phyloP scores from a whole-genome alignment of 1,284 basidiomycete genomes.

The Tilletia caries region DNA sequence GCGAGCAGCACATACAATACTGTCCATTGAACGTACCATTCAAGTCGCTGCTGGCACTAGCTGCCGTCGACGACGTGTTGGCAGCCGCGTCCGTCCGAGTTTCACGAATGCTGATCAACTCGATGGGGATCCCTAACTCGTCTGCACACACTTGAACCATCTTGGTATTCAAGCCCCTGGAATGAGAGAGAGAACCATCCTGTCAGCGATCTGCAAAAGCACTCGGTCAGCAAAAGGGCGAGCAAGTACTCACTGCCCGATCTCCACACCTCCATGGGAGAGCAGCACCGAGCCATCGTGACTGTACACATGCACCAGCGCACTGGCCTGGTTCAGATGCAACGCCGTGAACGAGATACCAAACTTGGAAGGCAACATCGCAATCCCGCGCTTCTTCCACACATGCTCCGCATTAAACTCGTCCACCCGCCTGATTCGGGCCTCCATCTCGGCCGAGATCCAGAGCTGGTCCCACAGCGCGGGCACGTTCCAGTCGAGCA shows the following conservation, averaged over 20 bases:
- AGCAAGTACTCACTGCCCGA: constrained; percentile 25
- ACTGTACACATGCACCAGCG: constrained; percentile 52
- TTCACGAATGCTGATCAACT: constrained; percentile 41
- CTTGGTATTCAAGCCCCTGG: constrained; percentile 51
- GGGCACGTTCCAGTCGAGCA: constrained; percentile 54
- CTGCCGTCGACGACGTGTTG: constrained; percentile 53
- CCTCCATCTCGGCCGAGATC: constrained; percentile 39
- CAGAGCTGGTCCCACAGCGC: constrained; percentile 46
- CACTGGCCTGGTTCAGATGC: constrained; percentile 53
- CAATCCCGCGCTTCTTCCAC: constrained; percentile 53
- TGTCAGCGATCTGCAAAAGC: neutral
- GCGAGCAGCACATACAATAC: neutral
- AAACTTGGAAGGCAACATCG: constrained; percentile 53
- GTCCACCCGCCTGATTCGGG: constrained; percentile 42
- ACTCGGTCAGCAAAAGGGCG: neutral
- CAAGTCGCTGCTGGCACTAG: constrained; percentile 37
- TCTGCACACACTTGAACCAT: constrained; percentile 53
- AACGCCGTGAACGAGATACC: constrained; percentile 53
- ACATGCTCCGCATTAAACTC: constrained; percentile 50
- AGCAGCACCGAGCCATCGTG: constrained; percentile 48
- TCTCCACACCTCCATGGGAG: constrained; percentile 53
- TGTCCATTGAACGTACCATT: constrained; percentile 23
- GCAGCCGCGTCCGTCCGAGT: constrained; percentile 51
- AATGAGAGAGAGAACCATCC: constrained; percentile 12
- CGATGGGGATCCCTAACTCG: constrained; percentile 49